Percentiles rank a stretch among this genome's conserved stretches.
Conservation (phyloP, 23 red algal species). For the Gracilaria domingensis region DNA sequence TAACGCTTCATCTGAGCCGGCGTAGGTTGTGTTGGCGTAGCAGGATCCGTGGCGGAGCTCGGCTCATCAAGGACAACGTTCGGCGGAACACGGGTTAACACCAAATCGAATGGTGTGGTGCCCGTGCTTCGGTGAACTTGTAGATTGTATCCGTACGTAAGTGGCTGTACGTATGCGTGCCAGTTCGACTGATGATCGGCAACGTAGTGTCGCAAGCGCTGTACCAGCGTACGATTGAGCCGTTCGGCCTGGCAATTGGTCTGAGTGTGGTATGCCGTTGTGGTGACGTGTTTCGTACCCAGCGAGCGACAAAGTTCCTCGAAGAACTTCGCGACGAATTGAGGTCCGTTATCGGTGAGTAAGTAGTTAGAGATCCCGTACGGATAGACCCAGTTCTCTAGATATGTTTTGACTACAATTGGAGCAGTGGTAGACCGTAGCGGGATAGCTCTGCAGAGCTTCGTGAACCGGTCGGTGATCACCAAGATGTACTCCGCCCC, state of each 20-base stretch:
- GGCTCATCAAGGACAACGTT: background rate
- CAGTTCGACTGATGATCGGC: slow-evolving; percentile 35
- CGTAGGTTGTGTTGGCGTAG: background rate
- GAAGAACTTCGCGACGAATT: slow-evolving; percentile 52
- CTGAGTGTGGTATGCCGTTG: slow-evolving; percentile 32
- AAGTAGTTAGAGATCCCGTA: slow-evolving; percentile 23
- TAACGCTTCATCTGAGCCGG: background rate
- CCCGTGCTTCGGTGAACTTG: slow-evolving; percentile 24
- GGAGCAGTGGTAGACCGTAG: slow-evolving; percentile 8
- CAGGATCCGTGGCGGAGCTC: background rate
- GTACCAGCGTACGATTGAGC: slow-evolving; percentile 37
- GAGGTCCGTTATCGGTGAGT: slow-evolving; percentile 32
- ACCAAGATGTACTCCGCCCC: slow-evolving; percentile 53
- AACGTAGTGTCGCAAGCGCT: slow-evolving; percentile 46
- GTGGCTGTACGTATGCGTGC: slow-evolving; percentile 23
- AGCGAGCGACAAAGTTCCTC: background rate
- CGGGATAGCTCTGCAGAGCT: slow-evolving; percentile 26
- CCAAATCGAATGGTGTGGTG: slow-evolving; percentile 25
- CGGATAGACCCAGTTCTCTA: slow-evolving; percentile 19
- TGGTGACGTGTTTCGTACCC: slow-evolving; percentile 14
- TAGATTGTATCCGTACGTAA: slow-evolving; percentile 32
- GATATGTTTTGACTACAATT: slow-evolving; percentile 14
- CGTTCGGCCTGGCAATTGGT: slow-evolving; percentile 54
- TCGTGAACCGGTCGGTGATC: slow-evolving; percentile 56
- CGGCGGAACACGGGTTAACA: slow-evolving; percentile 1